Base-by-base conservation (phyloP, 768 basidiomycete species). In the Hemileccinum impolitum region DNA sequence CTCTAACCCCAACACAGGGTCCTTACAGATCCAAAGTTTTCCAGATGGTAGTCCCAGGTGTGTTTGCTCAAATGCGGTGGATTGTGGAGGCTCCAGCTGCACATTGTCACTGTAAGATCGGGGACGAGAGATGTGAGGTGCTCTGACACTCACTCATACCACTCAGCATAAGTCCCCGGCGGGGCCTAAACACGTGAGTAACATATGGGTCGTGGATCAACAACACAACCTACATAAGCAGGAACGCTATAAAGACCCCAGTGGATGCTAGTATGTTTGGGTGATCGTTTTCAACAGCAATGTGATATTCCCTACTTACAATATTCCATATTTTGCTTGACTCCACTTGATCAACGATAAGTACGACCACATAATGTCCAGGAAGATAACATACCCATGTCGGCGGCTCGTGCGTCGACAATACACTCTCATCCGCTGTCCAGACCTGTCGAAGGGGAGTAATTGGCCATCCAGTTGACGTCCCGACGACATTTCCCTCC, bases 281-380 rank as follows among this genome's bases (percentile, higher is more conserved):
- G 48, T 43, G 5, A 8, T 28, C 9, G n/a, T 4, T 13, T 9
- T 11, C 19, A 31, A 34, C 14, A 17, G 28, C 30, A 40, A 12
- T 30, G 47, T 17, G 31, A 46, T 23, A 39, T 39, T 17, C 43
- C 30, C 7, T 26, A 54, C 76, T 59, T 52, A 80, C 79, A 79
- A 80, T 15, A 80, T 80, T 10, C 80, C 80, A 54, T 70, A 80
- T 59, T 81, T 82, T 13, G 74, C 77, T 31, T 71, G 65, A 48
- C 66, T 73, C 72, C 73, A 82, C 78, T 79, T 17, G 15, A 45
- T 37, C 32, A 12, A 32, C 15, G 36, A 17, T 54, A 39, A 55
- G 34, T 21, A 25, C 6, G 12, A 28, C 23, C 21, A 17, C 31
- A 18, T 7, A 2, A 36, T 44, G 35, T 3, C 8, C 3, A 36